A percentile compares a stretch with the other conserved stretches of the same genome.
phyloP scores from a whole-genome alignment of 495 filamentous ascomycete genomes.

The Annulohypoxylon nitens region DNA sequence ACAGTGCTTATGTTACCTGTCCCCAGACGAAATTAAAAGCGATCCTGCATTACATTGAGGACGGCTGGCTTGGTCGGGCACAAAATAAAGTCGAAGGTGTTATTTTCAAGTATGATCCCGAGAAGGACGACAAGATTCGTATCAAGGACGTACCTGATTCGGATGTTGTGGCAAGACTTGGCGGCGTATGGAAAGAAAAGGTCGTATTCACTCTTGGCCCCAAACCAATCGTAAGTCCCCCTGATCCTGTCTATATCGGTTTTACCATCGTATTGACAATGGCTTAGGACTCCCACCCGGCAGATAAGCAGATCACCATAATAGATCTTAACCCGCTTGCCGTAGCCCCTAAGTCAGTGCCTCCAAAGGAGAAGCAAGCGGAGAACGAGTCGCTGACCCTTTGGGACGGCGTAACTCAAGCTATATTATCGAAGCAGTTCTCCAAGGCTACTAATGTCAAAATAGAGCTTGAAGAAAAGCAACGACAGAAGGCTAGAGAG shows the following conservation, averaged over 20 bases:
- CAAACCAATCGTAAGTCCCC: conserved; percentile 62
- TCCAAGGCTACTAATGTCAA: conserved; percentile 86
- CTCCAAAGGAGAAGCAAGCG: conserved; percentile 80
- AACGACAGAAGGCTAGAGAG: conserved; percentile 85
- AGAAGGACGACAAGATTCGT: conserved; percentile 78
- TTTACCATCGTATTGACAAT: conserved; percentile 15
- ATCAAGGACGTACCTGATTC: conserved; percentile 88
- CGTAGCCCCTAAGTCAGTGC: conserved; percentile 80
- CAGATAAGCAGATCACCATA: conserved; percentile 76
- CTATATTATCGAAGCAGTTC: conserved; percentile 88
- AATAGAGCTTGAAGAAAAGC: conserved; percentile 90
- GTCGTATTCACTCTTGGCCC: conserved; percentile 65
- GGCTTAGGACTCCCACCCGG: conserved; percentile 55
- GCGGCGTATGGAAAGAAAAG: conserved; percentile 82
- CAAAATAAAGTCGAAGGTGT: conserved; percentile 94
- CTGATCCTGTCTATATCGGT: neutral
- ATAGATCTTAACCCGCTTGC: conserved; percentile 86
- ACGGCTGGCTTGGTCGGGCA: conserved; percentile 91
- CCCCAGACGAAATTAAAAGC: conserved; percentile 87
- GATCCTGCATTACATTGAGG: conserved; percentile 92
- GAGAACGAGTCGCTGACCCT: conserved; percentile 91
- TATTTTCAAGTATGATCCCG: conserved; percentile 87
- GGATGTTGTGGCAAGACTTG: conserved; percentile 85
- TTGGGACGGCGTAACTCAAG: conserved; percentile 87
- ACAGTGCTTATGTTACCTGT: conserved; percentile 88